These are phyloP conservation scores for Maudiozyma pseudohumilis DNA, from an alignment of 805 yeast species.

Conservation along the genomic window DNA sequence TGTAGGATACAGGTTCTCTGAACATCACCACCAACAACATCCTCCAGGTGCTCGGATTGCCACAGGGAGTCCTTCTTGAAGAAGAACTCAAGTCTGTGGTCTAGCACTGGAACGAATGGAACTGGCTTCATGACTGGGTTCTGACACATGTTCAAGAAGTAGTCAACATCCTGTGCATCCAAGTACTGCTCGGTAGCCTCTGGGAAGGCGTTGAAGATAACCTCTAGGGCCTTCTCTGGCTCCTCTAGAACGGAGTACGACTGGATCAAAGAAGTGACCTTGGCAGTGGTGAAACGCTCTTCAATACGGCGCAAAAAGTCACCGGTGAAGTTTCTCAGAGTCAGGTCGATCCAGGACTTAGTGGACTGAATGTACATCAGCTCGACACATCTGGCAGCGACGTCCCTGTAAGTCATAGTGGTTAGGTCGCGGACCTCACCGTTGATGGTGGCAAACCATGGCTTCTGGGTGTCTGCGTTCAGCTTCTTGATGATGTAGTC, in stretches of 20 bases:
- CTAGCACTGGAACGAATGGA: slow-evolving; percentile 93
- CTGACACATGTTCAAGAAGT: slow-evolving; percentile 72
- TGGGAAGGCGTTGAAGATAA: slow-evolving; percentile 60
- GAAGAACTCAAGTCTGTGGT: slow-evolving; percentile 87
- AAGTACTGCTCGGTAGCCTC: slow-evolving; percentile 71
- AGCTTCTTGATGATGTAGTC: slow-evolving; percentile 76
- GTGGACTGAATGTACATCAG: slow-evolving; percentile 76
- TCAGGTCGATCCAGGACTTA: slow-evolving; percentile 74
- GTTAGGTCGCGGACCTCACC: slow-evolving; percentile 80
- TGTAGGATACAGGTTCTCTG: slow-evolving; percentile 98
- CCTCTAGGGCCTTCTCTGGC: slow-evolving; percentile 53
- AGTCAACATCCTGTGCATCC: slow-evolving; percentile 92
- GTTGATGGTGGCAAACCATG: slow-evolving; percentile 79
- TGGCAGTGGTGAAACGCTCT: slow-evolving; percentile 72
- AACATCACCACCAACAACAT: slow-evolving; percentile 92
- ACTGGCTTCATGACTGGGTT: slow-evolving; percentile 91
- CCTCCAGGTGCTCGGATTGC: slow-evolving; percentile 96
- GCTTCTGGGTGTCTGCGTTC: slow-evolving; percentile 94
- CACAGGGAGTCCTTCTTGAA: slow-evolving; percentile 98
- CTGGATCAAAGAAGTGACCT: slow-evolving; percentile 63
- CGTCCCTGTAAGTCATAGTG: slow-evolving; percentile 93
- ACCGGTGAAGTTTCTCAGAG: slow-evolving; percentile 81
- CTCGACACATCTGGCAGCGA: slow-evolving; percentile 78
- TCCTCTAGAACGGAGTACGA: slow-evolving; percentile 54
- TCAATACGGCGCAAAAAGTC: slow-evolving; percentile 87